Evolutionary conservation across 768 basidiomycete genomes (phyloP).

Genomic region (Pulveroboletus sp.): DNA sequence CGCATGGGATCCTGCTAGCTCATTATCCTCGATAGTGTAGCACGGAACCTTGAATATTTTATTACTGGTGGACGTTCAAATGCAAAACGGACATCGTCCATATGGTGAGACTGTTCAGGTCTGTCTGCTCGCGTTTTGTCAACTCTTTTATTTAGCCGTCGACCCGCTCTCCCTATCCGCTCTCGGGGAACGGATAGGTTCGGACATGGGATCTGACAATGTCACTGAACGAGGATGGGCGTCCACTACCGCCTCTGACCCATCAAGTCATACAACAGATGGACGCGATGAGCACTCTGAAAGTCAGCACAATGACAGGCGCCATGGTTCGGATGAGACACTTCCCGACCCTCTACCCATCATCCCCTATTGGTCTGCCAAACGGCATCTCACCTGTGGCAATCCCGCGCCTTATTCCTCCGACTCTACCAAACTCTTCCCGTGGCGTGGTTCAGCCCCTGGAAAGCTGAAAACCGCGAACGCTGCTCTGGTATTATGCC

Average conservation of each 20-base stretch:
- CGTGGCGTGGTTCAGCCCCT: constrained; percentile 77
- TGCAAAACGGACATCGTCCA: constrained; percentile 29
- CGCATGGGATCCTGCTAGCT: constrained; percentile 1
- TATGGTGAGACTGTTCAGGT: constrained; percentile 18
- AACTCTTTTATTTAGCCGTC: constrained; percentile 14
- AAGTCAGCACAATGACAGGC: constrained; percentile 34
- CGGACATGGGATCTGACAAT: constrained; percentile 45
- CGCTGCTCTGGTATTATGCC: constrained; percentile 83
- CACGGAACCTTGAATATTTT: not conserved
- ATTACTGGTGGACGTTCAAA: constrained; percentile 3
- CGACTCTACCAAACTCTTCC: constrained; percentile 58
- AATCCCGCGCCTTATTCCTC: constrained; percentile 72
- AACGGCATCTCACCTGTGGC: constrained; percentile 86
- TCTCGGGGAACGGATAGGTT: constrained; percentile 16
- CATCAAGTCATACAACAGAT: constrained; percentile 35
- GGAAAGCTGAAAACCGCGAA: constrained; percentile 89
- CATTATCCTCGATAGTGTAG: not conserved
- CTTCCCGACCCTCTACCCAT: constrained; percentile 49
- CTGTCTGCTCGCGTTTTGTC: constrained; percentile 1
- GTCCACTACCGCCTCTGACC: constrained; percentile 46
- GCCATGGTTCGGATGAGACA: constrained; percentile 43
- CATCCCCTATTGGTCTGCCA: constrained; percentile 80
- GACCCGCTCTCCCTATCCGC: constrained; percentile 13
- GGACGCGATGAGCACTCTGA: constrained; percentile 24
- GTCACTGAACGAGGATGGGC: constrained; percentile 50